Conservation (phyloP, 805 yeast species). For the Candida andamanensis region DNA sequence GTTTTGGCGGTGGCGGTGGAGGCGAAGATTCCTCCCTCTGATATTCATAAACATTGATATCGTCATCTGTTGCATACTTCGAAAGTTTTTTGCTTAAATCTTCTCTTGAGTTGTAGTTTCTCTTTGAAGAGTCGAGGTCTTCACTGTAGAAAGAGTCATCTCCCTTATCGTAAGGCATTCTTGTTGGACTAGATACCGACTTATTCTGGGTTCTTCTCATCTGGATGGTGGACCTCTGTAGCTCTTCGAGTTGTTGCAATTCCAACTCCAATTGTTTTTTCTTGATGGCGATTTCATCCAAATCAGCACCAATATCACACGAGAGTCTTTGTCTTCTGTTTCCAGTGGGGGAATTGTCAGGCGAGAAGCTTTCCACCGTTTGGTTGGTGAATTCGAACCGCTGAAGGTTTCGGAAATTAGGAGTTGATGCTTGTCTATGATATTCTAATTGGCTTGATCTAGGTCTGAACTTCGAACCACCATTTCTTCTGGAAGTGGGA, state of each 20-base stretch:
- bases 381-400: constrained; percentile 13
- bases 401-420: constrained; percentile 10
- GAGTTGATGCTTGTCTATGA: constrained; percentile 11
- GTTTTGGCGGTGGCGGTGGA: constrained; percentile 41
- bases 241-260: constrained; percentile 21
- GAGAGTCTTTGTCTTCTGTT: constrained; percentile 1
- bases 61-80: constrained; percentile 17
- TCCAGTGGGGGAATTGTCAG: constrained; percentile 14
- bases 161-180: constrained; percentile 13
- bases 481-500: constrained; percentile 4
- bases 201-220: constrained; percentile 5
- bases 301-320: constrained; percentile 13
- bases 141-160: constrained; percentile 30
- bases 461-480: constrained; percentile 13
- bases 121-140: constrained; percentile 30
- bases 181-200: constrained; percentile 7
- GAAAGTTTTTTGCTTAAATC: constrained; percentile 31
- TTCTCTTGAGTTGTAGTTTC: constrained; percentile 26
- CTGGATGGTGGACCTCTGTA: constrained; percentile 10
- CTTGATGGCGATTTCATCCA: constrained; percentile 28
- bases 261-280: constrained; percentile 37
- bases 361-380: constrained; percentile 23
- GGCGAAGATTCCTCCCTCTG: constrained; percentile 39
- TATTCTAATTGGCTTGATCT: constrained; percentile 13
- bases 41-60: constrained; percentile 17